Evolutionary conservation across 495 filamentous ascomycete genomes (phyloP), one percentile per base, ranked within the genome.

Genomic region (Aspergillus affinis): DNA sequence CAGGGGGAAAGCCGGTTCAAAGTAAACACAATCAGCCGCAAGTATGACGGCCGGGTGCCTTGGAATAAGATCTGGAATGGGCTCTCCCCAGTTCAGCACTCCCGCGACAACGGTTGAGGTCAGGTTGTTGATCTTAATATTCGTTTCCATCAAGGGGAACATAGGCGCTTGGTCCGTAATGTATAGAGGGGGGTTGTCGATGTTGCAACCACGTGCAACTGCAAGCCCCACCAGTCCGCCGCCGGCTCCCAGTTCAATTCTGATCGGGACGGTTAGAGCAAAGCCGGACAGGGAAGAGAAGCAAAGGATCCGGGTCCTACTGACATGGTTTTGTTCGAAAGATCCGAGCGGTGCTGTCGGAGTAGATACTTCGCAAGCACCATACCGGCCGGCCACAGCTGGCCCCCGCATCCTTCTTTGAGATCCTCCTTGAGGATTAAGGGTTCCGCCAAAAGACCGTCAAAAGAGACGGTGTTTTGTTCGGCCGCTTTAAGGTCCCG

Each of bases 21-120:
- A 95, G 80, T 98, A 98, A 52, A 96, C 92, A 77, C 94, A 98
- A 72, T 98, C 94, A 6, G 93, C 94, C 12, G 94, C 94, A 12
- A 98, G 83, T 57, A 98, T 85, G 47, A 93, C 78, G 61, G 94
- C 86, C 13, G 92, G 89, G 69, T 69, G 65, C 27, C 59, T 44
- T 13, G 78, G 78, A 13, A 80, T 72, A 36, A 58, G 55, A 49
- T 61, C 56, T 17, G 76, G 70, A 51, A 75, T 54, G n/a, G 70
- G 70, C 48, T 72, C 68, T 4, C 83, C 82, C 93, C 93, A 97
- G 64, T 94, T 86, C 62, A 96, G 77, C 12, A 94, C 75, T 47
- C 78, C 69, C 2, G 90, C 80, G 54, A 78, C 75, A 50, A 88
- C 86, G 47, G 72, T 78, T 2, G 76, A 72, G n/a, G 84, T 76